A percentile compares a stretch with the other conserved stretches of the same genome.
Conservation (phyloP, 495 filamentous ascomycete genomes). For the Endocarpon pusillum region DNA sequence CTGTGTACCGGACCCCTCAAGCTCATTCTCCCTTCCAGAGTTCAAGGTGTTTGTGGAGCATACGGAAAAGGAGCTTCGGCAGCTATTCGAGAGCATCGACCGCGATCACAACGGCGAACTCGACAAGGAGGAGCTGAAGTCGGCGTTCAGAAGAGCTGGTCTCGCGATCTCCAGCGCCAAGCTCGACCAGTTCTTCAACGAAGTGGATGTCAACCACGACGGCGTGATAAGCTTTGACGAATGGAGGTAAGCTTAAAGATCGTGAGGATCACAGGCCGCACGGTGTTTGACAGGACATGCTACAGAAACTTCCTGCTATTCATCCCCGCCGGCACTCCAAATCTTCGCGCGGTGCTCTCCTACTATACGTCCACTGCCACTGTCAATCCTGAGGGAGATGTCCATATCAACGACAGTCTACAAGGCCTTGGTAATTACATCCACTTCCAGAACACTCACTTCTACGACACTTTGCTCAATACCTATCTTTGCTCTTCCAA, state of each 20-base stretch:
- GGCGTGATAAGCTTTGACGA: constrained; percentile 80
- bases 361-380: constrained; percentile 86
- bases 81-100: constrained; percentile 78
- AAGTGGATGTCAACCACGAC: constrained; percentile 82
- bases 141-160: constrained; percentile 62
- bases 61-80: constrained; percentile 64
- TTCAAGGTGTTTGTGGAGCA: constrained; percentile 75
- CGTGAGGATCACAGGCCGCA: constrained; percentile 2
- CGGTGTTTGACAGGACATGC: constrained; percentile 11
- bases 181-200: constrained; percentile 68
- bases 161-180: constrained; percentile 61
- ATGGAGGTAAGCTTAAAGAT: constrained; percentile 61
- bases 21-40: constrained; percentile 32
- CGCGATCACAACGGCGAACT: constrained; percentile 73
- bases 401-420: constrained; percentile 72
- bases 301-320: constrained; percentile 86
- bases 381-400: constrained; percentile 88
- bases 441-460: constrained; percentile 44
- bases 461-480: constrained; percentile 26
- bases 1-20: background rate
- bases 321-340: constrained; percentile 56
- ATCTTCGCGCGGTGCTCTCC: constrained; percentile 69
- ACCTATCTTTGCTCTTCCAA: constrained; percentile 17
- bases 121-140: constrained; percentile 64
- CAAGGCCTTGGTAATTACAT: constrained; percentile 84